Evolutionary conservation across 202 grass and related monocot species (phyloP), one percentile per base, ranked within the genome.

Genomic region (Eragrostis tef): DNA sequence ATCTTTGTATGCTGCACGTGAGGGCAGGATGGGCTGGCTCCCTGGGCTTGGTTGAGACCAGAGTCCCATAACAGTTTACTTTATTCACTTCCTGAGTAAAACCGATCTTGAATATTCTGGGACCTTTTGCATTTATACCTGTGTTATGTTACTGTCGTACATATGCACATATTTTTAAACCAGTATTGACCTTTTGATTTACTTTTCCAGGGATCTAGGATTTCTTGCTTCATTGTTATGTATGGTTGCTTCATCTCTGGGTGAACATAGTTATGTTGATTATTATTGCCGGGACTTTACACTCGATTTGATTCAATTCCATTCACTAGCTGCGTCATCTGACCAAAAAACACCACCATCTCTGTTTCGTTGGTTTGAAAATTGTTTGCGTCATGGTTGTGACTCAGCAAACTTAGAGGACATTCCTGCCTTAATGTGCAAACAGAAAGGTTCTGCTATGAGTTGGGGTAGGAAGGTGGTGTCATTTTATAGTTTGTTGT

Each of bases 201-300:
- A 64, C 15, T 48, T 84, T 88, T 90, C 65, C 88, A 98, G 94
- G 87, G 92, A 98, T 79, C 79, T 91, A 69, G 86, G 79, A 71
- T 60, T 72, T 77, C 94, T 98, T 64, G 92, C 86, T 81, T 75
- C 70, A 36, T 84, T 98, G 63, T 91, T 98, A 83, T 90, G 79
- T 73, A 84, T 9, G 9, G 72, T 98, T 79, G 90, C 94, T 86
- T 83, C 84, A 76, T 90, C 88, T 78, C 75, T 98, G 78, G 88
- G 84, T 46, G 88, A 98, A 79, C 85, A 58, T 43, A 83, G 44
- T 66, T 98, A 86, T 47, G 80, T 91, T 67, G 94, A 98, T 77
- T 94, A 98, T 72, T 98, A 98, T 80, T 83, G 84, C 76, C 92
- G 94, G 49, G 94, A 98, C 82, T 98, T 98, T 74, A 90, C 92